phyloP scores from a whole-genome alignment of 495 filamentous ascomycete species.

The Penicillium atrosanguineum region DNA sequence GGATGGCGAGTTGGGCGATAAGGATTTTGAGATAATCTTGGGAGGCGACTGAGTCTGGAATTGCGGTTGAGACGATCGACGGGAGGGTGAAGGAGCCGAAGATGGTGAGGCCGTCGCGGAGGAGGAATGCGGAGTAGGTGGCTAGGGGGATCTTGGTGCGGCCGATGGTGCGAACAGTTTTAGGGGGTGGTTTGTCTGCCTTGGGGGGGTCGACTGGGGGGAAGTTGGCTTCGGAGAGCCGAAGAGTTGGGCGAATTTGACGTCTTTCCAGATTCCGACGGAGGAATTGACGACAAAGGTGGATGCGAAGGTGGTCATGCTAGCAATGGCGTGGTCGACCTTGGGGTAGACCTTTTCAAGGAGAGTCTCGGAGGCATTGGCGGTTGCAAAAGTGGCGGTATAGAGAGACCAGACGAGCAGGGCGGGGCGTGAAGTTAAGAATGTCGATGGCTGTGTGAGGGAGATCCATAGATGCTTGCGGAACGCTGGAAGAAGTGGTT shows the following conservation, averaged over 20 bases:
- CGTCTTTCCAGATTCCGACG: conserved; percentile 46
- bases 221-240: conserved; percentile 25
- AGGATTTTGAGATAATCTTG: conserved; percentile 36
- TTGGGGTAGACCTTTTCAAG: conserved; percentile 37
- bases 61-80: conserved; percentile 31
- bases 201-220: conserved; percentile 46
- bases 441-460: conserved; percentile 61
- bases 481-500: conserved; percentile 62
- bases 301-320: conserved; percentile 33
- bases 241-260: conserved; percentile 44
- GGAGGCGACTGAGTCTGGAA: conserved; percentile 38
- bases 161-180: conserved; percentile 27
- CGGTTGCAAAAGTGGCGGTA: conserved; percentile 82
- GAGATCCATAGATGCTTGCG: conserved; percentile 58
- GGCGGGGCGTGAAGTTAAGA: conserved; percentile 73
- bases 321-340: conserved; percentile 50
- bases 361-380: conserved; percentile 63
- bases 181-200: conserved; percentile 24
- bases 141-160: conserved; percentile 52
- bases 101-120: conserved; percentile 80
- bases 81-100: conserved; percentile 86
- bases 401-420: conserved; percentile 80
- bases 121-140: conserved; percentile 62
- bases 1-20: conserved; percentile 72
- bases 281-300: conserved; percentile 42